Evolutionary conservation across 2,329 filamentous ascomycete genomes (phyloP).

Genomic region (Pestalotiopsis sp.): DNA sequence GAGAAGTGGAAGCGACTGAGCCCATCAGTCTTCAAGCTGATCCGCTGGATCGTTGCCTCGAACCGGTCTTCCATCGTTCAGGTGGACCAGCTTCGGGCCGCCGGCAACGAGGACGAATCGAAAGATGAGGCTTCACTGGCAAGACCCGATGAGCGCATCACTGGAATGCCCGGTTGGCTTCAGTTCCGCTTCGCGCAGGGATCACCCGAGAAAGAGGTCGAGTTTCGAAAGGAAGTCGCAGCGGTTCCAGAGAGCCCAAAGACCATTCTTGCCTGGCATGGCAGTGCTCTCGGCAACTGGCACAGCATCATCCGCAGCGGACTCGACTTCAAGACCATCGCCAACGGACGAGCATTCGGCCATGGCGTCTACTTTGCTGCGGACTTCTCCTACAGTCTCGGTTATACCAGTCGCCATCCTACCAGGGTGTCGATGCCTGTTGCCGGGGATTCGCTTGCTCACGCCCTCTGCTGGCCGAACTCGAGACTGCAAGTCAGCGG

Average conservation of each 20-base stretch:
- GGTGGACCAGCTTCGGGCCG: conserved; percentile 52
- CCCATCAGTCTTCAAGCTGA: conserved; percentile 65
- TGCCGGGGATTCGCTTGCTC: background rate
- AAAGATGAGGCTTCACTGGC: conserved; percentile 9
- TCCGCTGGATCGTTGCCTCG: conserved; percentile 89
- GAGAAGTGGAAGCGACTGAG: conserved; percentile 58
- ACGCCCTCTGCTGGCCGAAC: conserved; percentile 57
- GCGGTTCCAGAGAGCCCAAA: conserved; percentile 37
- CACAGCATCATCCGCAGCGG: conserved; percentile 87
- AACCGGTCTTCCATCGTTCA: conserved; percentile 87
- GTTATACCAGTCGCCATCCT: conserved; percentile 43
- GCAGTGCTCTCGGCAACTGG: conserved; percentile 78
- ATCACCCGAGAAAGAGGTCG: conserved; percentile 81
- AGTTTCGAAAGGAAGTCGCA: conserved; percentile 68
- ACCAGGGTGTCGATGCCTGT: no score
- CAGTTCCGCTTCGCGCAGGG: conserved; percentile 91
- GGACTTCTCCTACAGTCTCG: conserved; percentile 56
- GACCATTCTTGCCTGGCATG: conserved; percentile 87
- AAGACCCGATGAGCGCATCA: conserved; percentile 53
- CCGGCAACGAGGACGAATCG: conserved; percentile 16
- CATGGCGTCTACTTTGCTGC: conserved; percentile 82
- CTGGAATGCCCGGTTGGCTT: conserved; percentile 67
- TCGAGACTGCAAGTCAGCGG: conserved; percentile 62
- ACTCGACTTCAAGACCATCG: conserved; percentile 67
- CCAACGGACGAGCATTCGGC: conserved; percentile 72